Conservation (phyloP, 1,139 yeast genomes). For the Pichia sp. region DNA sequence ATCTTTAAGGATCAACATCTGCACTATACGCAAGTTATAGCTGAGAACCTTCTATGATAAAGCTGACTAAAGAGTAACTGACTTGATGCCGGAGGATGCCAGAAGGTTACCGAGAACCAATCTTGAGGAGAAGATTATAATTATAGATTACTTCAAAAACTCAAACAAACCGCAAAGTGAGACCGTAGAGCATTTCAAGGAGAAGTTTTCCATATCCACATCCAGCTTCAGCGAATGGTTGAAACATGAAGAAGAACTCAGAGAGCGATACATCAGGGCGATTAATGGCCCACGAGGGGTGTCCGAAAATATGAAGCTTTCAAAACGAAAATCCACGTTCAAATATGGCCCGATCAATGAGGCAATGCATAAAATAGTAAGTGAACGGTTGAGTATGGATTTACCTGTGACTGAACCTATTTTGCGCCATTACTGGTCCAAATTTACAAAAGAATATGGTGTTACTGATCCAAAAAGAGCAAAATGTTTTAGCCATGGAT, state of each 20-base stretch:
- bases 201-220: constrained; percentile 49
- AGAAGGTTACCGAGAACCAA: constrained; percentile 49
- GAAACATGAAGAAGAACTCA: constrained; percentile 46
- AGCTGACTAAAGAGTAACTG: not conserved
- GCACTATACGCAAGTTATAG: not conserved
- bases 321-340: constrained; percentile 46
- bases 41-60: not conserved
- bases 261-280: constrained; percentile 36
- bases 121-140: constrained; percentile 53
- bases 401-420: constrained; percentile 53
- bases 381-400: constrained; percentile 39
- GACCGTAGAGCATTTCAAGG: constrained; percentile 49
- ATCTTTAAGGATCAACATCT: not conserved
- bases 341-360: constrained; percentile 54
- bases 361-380: constrained; percentile 54
- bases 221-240: constrained; percentile 59
- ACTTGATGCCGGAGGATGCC: not conserved
- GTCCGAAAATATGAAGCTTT: constrained; percentile 36
- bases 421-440: constrained; percentile 52
- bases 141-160: constrained; percentile 47
- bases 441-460: constrained; percentile 52
- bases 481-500: constrained; percentile 54
- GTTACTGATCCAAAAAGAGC: constrained; percentile 57
- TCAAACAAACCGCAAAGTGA: constrained; percentile 53
- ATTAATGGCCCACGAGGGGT: constrained; percentile 26